These are phyloP conservation scores for Ophiostoma angusticollis DNA, from an alignment of 2,329 filamentous ascomycete genomes.

Conservation along the genomic window DNA sequence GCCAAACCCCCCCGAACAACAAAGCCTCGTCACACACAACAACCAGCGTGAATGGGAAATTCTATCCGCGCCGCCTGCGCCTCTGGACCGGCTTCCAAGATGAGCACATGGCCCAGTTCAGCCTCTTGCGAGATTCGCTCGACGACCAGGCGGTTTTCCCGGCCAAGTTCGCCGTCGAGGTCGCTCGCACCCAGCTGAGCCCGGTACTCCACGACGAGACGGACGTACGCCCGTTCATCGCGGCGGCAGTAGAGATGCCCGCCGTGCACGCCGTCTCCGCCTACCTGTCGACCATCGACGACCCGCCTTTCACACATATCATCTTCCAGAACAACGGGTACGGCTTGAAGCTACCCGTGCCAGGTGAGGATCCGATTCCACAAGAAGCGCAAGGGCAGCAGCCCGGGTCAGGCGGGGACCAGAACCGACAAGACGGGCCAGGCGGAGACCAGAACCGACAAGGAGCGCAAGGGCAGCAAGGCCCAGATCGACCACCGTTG, in stretches of 20 bases:
- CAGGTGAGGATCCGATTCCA: too few species aligned
- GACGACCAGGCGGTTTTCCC: neutral
- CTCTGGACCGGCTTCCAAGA: conserved; percentile 1
- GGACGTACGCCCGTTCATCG: conserved; percentile 7
- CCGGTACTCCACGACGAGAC: conserved; percentile 3
- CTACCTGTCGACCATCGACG: too few species aligned
- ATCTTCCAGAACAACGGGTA: conserved; percentile 4
- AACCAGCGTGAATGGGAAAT: neutral
- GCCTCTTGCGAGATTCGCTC: neutral
- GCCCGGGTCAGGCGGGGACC: too few species aligned
- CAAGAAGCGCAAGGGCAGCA: too few species aligned
- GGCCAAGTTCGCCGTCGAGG: neutral
- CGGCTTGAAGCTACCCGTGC: neutral
- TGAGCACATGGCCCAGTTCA: neutral
- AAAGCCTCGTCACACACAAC: neutral
- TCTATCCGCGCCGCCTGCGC: conserved; percentile 1
- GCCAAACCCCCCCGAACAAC: too few species aligned
- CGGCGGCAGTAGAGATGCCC: conserved; percentile 5
- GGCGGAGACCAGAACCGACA: too few species aligned
- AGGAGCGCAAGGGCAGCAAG: neutral
- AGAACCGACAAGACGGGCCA: too few species aligned
- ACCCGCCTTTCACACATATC: too few species aligned
- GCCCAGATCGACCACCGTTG: neutral
- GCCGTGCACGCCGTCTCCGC: neutral
- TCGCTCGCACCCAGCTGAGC: conserved; percentile 1